Conservation (phyloP, 192 early-diverging fungal genomes). For the Rhizophagus sp. region DNA sequence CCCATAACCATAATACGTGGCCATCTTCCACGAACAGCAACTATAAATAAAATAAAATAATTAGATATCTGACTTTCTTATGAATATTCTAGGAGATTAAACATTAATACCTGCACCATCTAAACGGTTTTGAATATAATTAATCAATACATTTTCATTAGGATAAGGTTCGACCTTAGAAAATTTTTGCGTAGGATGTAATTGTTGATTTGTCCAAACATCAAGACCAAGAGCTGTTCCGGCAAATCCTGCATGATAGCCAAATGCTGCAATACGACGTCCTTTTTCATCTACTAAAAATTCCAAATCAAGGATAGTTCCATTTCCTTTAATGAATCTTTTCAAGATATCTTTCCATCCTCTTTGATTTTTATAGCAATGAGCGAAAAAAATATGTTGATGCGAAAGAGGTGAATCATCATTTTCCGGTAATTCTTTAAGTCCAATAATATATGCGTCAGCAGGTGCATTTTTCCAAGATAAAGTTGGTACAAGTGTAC, state of each 20-base stretch:
- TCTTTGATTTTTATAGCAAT: slow-evolving; percentile 95
- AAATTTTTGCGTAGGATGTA: slow-evolving; percentile 57
- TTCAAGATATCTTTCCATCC: slow-evolving; percentile 90
- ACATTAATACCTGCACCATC: slow-evolving; percentile 53
- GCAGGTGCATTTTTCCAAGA: slow-evolving; percentile 87
- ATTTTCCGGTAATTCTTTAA: slow-evolving; percentile 97
- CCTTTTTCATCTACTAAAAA: slow-evolving; percentile 84
- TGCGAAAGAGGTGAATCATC: slow-evolving; percentile 87
- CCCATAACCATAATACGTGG: slow-evolving; percentile 97
- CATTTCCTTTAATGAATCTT: slow-evolving; percentile 84
- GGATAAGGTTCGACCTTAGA: slow-evolving; percentile 81
- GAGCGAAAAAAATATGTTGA: slow-evolving; percentile 97
- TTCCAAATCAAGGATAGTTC: slow-evolving; percentile 91
- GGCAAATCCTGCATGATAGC: slow-evolving; percentile 96
- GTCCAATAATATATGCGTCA: slow-evolving; percentile 92
- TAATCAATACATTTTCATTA: slow-evolving; percentile 79
- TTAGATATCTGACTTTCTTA: neutral
- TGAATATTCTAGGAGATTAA: neutral
- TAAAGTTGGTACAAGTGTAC: slow-evolving; percentile 73
- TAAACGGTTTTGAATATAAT: slow-evolving; percentile 65
- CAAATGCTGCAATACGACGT: slow-evolving; percentile 94
- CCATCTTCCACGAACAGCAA: slow-evolving; percentile 42
- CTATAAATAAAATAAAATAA: neutral
- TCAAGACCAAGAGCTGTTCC: slow-evolving; percentile 91
- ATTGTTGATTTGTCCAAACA: slow-evolving; percentile 85